Evolutionary conservation across 345 rosid species (phyloP).

Genomic region (Ricinus communis): DNA sequence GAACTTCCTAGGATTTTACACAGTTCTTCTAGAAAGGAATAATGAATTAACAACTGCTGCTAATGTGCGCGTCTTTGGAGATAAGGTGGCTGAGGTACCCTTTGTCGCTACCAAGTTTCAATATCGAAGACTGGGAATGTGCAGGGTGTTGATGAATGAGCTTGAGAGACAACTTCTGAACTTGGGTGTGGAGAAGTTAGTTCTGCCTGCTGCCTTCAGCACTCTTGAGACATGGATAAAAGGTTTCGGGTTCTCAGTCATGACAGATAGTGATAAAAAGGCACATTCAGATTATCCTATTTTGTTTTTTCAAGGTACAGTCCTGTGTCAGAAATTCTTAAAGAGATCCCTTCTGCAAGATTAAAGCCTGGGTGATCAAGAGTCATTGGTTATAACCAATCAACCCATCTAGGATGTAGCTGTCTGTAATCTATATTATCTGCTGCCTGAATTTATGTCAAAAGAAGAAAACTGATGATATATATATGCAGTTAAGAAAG

Average conservation of each 20-base stretch:
- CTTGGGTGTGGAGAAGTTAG: slow-evolving; percentile 43
- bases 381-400: background rate
- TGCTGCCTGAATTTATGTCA: background rate
- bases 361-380: background rate
- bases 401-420: background rate
- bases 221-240: slow-evolving; percentile 44
- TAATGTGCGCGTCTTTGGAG: slow-evolving; percentile 27
- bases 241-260: slow-evolving; percentile 41
- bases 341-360: background rate
- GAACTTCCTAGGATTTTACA: slow-evolving; percentile 29
- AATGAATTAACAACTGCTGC: slow-evolving; percentile 13
- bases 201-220: slow-evolving; percentile 39
- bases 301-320: slow-evolving; percentile 41
- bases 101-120: slow-evolving; percentile 25
- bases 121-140: slow-evolving; percentile 29
- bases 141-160: slow-evolving; percentile 22
- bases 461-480: background rate
- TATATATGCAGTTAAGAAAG: no score
- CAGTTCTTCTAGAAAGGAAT: slow-evolving; percentile 18
- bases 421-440: background rate
- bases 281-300: slow-evolving; percentile 25
- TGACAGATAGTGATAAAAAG: slow-evolving; percentile 27
- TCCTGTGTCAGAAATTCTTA: slow-evolving; percentile 42
- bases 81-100: slow-evolving; percentile 32
- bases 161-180: slow-evolving; percentile 28